Percentiles rank a stretch among this genome's conserved stretches.
Evolutionary conservation across 129 eudicot genomes (phyloP).

Genomic region (Deinandra increscens): DNA sequence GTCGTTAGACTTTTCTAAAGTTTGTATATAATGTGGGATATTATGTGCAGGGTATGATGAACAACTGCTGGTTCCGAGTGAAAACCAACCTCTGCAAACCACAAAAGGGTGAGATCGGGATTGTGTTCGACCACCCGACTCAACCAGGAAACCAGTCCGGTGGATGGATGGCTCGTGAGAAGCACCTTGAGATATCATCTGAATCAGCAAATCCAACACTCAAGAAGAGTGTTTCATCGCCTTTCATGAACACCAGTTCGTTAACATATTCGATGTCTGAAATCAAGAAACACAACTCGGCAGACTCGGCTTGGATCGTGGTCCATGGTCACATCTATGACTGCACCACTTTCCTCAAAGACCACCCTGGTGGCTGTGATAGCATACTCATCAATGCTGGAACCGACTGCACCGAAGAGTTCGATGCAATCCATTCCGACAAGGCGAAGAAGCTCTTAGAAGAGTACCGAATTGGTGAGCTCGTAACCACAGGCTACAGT

Average conservation of each 20-base stretch:
- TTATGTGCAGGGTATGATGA: conserved; percentile 91
- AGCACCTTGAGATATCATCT: conserved; percentile 51
- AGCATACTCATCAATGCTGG: conserved; percentile 93
- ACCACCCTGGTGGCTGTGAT: conserved; percentile 90
- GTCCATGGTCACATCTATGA: conserved; percentile 93
- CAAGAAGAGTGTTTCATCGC: conserved; percentile 71
- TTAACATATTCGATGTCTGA: conserved; percentile 56
- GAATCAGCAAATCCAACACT: conserved; percentile 38
- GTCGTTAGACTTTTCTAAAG: no score
- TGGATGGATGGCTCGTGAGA: conserved; percentile 97
- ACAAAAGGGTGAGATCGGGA: conserved; percentile 84
- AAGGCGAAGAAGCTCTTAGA: conserved; percentile 77
- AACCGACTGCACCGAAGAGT: conserved; percentile 90
- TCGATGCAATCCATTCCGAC: conserved; percentile 91
- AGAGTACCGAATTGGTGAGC: conserved; percentile 68
- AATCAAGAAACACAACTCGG: conserved; percentile 67
- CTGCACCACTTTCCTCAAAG: conserved; percentile 73
- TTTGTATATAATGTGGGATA: no score
- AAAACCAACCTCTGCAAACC: conserved; percentile 90
- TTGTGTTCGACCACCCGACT: conserved; percentile 98
- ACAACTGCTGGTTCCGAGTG: conserved; percentile 96
- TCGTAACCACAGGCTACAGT: conserved; percentile 48
- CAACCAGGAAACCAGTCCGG: conserved; percentile 92
- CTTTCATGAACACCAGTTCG: conserved; percentile 78
- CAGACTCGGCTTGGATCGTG: conserved; percentile 90